Percentiles rank a stretch among this genome's conserved stretches.
Conservation (phyloP, 2,329 filamentous ascomycete genomes). For the Coniochaeta sp. region DNA sequence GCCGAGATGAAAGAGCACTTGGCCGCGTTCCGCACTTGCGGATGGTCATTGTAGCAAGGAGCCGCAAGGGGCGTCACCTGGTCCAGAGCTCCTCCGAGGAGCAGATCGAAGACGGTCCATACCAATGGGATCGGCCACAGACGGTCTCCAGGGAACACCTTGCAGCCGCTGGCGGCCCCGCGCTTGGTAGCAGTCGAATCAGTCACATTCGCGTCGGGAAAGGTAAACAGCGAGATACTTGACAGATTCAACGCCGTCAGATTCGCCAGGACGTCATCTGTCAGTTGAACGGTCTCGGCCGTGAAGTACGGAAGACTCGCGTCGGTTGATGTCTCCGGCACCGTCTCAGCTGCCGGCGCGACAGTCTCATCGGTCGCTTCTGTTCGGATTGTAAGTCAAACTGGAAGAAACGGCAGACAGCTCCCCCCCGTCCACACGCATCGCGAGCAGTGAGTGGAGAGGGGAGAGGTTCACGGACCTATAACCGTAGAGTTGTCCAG, state of each 20-base stretch:
- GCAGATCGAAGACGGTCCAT: constrained; percentile 20
- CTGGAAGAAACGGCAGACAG: neutral
- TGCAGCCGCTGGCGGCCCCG: constrained; percentile 18
- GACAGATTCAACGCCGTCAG: constrained; percentile 21
- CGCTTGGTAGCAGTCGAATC: constrained; percentile 13
- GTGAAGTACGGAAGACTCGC: constrained; percentile 4
- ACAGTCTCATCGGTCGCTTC: constrained; percentile 14
- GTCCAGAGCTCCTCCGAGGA: constrained; percentile 21
- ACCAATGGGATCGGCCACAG: constrained; percentile 18
- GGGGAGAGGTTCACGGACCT: neutral
- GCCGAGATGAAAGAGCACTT: constrained; percentile 17
- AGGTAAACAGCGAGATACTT: constrained; percentile 24
- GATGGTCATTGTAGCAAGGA: constrained; percentile 19
- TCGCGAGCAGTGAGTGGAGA: neutral
- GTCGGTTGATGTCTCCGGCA: neutral
- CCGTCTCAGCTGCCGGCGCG: constrained; percentile 12
- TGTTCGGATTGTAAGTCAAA: neutral
- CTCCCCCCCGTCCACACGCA: neutral
- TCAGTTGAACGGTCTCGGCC: constrained; percentile 23
- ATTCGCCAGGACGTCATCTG: constrained; percentile 23
- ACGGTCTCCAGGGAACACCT: constrained; percentile 24
- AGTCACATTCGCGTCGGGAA: constrained; percentile 13
- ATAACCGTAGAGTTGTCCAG: neutral
- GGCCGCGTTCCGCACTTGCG: constrained; percentile 17
- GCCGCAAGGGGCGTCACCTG: constrained; percentile 24